Evolutionary conservation across 2,329 filamentous ascomycete genomes (phyloP), one percentile per base, ranked within the genome.

Genomic region (Cladosporium velox): DNA sequence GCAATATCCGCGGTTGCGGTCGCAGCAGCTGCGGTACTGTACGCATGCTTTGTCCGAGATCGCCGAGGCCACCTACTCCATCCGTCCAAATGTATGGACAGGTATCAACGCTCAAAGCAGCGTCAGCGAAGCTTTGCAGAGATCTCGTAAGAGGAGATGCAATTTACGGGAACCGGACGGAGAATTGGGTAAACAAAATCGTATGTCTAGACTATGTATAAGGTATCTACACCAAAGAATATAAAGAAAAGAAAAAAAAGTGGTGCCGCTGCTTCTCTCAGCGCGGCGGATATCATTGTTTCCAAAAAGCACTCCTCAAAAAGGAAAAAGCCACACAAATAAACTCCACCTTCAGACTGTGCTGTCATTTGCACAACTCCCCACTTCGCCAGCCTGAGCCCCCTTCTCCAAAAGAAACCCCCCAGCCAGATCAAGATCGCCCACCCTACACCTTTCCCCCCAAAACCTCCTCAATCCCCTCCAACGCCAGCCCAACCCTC

Each of bases 21-120:
- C 0, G 80, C 77, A 2, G 58, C 76, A 0, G 83, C 85, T 0
- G 82, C 82, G 0, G 76, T 77, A 0, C 78, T 84, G 32, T 90
- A 88, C 72, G 82, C 87, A 0, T 74, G 75, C 0, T 90, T 87
- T 73, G 84, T 90, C 10, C 79, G 87, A 24, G 77, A 78, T 58
- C 81, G 85, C 69, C 79, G 88, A 59, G 88, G 88, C 0, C 88
- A 90, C 77, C 77, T 89, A 32, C 72, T 89, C 32, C 87, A 90
- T 72, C 52, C 75, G 28, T 73, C 72, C 15, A 70, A 70, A 49
- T 77, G 75, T 15, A 32, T 66, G 21, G 57, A 60, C n/a, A 26
- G 59, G 32, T 32, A 60, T 15, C n/a, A 55, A 4, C 24, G 35
- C 18, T 2, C 61, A 15, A 64, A 57, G 35, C 51, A 32, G 11